These are phyloP conservation scores for Psilocybe cyanescens DNA, from an alignment of 768 basidiomycete genomes.

Conservation along the genomic window DNA sequence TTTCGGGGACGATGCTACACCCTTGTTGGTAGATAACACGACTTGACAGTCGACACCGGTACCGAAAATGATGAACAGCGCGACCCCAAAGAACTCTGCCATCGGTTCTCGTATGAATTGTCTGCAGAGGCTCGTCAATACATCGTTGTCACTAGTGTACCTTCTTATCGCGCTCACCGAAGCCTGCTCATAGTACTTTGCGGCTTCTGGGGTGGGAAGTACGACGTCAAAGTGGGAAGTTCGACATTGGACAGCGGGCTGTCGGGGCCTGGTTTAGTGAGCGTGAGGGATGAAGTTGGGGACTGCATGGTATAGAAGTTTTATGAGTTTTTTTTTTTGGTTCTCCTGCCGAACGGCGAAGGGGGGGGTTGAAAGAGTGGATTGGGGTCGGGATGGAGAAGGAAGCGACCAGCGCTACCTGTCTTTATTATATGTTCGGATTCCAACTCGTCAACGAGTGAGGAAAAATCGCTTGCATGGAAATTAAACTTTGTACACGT, in stretches of 20 bases:
- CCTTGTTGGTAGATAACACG: conserved; percentile 50
- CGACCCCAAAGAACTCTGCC: conserved; percentile 67
- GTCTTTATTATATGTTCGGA: conserved; percentile 8
- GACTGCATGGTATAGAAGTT: conserved; percentile 15
- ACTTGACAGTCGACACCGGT: conserved; percentile 62
- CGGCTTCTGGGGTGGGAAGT: conserved; percentile 18
- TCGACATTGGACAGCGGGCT: conserved; percentile 5
- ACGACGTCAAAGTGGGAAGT: conserved; percentile 18
- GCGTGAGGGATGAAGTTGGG: conserved; percentile 14
- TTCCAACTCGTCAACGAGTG: conserved; percentile 15
- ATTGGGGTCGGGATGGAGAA: conserved; percentile 16
- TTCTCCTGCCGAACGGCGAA: background rate
- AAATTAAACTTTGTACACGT: conserved; percentile 18
- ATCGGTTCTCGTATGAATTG: conserved; percentile 55
- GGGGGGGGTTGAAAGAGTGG: conserved; percentile 16
- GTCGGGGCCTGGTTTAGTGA: conserved; percentile 7
- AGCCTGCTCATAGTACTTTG: conserved; percentile 16
- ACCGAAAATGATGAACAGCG: conserved; percentile 63
- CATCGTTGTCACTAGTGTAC: background rate
- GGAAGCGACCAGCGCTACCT: conserved; percentile 22
- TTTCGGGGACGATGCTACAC: conserved; percentile 51
- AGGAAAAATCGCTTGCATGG: conserved; percentile 5
- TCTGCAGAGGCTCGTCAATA: conserved; percentile 10
- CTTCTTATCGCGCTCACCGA: conserved; percentile 16
- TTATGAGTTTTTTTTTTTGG: conserved; percentile 10